phyloP scores from a whole-genome alignment of 345 rosid species.

The Nephelium lappaceum region DNA sequence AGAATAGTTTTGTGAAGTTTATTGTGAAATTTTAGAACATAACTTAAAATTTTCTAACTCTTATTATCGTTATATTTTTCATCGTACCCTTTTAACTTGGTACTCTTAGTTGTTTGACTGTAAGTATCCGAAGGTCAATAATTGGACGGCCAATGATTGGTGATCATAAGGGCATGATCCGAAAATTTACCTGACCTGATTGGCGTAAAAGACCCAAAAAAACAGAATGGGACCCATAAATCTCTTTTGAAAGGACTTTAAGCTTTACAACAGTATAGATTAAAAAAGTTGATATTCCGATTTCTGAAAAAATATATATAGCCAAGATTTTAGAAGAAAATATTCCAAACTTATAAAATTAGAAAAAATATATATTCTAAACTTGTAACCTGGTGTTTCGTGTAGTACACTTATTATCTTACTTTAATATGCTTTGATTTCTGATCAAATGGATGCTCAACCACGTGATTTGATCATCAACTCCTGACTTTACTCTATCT shows the following conservation, averaged over 20 bases:
- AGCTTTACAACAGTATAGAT: not conserved
- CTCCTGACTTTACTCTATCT: not conserved
- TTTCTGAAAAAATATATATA: no score
- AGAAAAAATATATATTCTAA: not conserved
- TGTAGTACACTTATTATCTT: not conserved
- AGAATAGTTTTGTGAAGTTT: no score
- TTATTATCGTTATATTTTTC: no score
- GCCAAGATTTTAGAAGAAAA: no score
- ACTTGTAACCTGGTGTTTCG: constrained; percentile 8
- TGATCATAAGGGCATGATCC: not conserved
- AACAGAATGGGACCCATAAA: not conserved
- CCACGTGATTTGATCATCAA: constrained; percentile 27
- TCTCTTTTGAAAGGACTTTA: not conserved
- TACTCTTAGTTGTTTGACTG: no score
- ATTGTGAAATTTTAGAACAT: no score
- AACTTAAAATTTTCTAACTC: no score
- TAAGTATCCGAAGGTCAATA: no score
- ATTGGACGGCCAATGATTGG: not conserved
- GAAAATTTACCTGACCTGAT: not conserved
- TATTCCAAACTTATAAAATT: no score
- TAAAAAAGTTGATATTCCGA: not conserved
- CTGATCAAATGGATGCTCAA: constrained; percentile 30
- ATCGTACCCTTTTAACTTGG: no score
- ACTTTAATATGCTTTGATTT: constrained; percentile 27
- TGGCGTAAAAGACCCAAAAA: not conserved